Conservation (phyloP, 768 basidiomycete species). For the Hygrophorus pudorinus region DNA sequence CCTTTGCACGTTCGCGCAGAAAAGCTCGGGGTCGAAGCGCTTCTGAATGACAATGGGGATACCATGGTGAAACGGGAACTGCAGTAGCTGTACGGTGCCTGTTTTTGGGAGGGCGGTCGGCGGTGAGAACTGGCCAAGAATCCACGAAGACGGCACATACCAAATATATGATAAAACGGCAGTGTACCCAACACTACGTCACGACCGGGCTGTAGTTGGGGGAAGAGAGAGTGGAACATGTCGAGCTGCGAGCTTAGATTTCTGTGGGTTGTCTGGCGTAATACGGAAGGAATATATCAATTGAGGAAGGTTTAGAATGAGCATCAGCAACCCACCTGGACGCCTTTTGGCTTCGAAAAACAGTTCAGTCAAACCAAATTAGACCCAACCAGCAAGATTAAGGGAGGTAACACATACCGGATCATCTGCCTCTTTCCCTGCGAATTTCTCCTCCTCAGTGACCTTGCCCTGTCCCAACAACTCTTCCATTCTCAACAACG, state of each 20-base stretch:
- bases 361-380: no score
- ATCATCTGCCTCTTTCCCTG: constrained; percentile 41
- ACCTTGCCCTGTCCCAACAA: constrained; percentile 44
- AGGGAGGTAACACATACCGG: constrained; percentile 4
- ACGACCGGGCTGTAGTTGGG: constrained; percentile 22
- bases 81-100: constrained; percentile 56
- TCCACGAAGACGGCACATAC: constrained; percentile 12
- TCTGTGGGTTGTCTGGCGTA: constrained; percentile 48
- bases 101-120: constrained; percentile 1
- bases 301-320: background rate
- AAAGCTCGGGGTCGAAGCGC: constrained; percentile 62
- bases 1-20: constrained; percentile 54
- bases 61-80: constrained; percentile 43
- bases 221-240: constrained; percentile 38
- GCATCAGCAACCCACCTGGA: constrained; percentile 28
- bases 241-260: constrained; percentile 55
- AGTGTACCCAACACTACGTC: constrained; percentile 56
- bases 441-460: constrained; percentile 42
- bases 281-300: no score
- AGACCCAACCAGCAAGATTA: no score
- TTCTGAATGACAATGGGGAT: constrained; percentile 47
- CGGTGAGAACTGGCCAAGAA: background rate
- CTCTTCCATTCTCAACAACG: constrained; percentile 32
- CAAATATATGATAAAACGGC: constrained; percentile 45
- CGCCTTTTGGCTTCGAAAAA: constrained; percentile 65